These are phyloP conservation scores for Laburnicola sp. DNA, from an alignment of 2,329 filamentous ascomycete species.

Conservation along the genomic window DNA sequence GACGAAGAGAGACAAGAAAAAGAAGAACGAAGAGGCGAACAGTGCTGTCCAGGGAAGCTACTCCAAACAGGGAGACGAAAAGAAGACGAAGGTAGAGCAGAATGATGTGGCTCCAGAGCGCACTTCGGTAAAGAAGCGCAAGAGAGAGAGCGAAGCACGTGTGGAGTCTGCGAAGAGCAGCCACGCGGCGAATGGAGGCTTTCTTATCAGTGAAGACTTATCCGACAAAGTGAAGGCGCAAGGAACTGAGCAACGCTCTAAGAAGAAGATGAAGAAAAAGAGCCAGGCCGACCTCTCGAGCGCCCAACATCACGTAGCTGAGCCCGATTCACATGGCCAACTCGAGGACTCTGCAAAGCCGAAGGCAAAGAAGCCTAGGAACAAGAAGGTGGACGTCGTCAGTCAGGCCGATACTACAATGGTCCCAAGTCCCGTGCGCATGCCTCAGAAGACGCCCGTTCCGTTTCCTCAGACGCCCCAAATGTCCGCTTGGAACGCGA, in stretches of 20 bases:
- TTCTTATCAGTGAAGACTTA: slow-evolving; percentile 8
- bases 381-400: neutral
- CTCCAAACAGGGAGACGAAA: neutral
- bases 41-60: neutral
- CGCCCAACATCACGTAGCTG: neutral
- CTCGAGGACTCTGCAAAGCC: neutral
- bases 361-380: slow-evolving; percentile 8
- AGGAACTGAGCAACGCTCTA: neutral
- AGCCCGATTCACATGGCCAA: neutral
- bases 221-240: slow-evolving; percentile 3
- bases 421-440: neutral
- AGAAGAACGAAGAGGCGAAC: slow-evolving; percentile 10
- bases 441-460: neutral
- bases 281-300: neutral
- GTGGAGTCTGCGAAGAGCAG: neutral
- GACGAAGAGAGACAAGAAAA: neutral
- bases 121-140: slow-evolving; percentile 11
- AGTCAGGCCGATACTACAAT: neutral
- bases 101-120: neutral
- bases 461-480: neutral
- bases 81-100: neutral
- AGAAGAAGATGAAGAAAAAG: slow-evolving; percentile 10
- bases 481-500: neutral
- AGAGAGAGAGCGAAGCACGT: slow-evolving; percentile 7
- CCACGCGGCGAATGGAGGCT: neutral